A percentile compares a stretch with the other conserved stretches of the same genome.
phyloP scores from a whole-genome alignment of 139 green algal species.

The Tetraselmis striata region DNA sequence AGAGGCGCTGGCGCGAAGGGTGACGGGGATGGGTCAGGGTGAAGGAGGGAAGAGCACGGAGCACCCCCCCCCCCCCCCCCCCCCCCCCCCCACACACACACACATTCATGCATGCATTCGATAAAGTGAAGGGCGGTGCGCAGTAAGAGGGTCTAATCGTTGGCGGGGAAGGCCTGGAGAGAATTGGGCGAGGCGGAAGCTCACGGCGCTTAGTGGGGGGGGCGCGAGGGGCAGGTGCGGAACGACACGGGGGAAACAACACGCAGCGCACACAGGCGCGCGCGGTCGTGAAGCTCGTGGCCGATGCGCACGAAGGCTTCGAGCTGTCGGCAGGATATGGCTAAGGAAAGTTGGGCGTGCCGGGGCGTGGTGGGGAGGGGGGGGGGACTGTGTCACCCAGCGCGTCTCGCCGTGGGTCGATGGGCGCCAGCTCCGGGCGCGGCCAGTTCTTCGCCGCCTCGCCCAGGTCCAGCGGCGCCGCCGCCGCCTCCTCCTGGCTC shows the following conservation, averaged over 20 bases:
- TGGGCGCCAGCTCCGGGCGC: not conserved
- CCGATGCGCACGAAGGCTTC: not conserved
- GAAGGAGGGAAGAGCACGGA: no score
- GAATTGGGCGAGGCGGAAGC: no score
- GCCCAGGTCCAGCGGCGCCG: not conserved
- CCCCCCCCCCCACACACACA: no score
- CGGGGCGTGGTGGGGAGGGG: no score
- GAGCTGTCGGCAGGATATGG: not conserved
- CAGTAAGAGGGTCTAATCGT: no score
- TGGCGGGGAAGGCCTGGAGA: no score
- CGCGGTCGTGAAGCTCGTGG: not conserved
- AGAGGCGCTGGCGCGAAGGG: not conserved
- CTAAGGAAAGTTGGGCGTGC: no score
- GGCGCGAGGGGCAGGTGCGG: not conserved
- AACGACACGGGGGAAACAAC: not conserved
- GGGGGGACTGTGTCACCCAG: not conserved
- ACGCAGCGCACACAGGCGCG: not conserved
- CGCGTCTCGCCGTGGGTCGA: not conserved
- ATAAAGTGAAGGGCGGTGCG: no score
- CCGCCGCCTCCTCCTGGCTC: not conserved
- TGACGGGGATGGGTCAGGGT: no score
- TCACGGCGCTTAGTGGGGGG: no score
- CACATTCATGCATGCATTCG: no score
- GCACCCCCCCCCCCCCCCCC: no score
- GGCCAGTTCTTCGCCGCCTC: conserved; percentile 1